Percentiles rank a stretch among this genome's conserved stretches.
Conservation (phyloP, 305 asterid genomes). For the Fraxinus nigra region DNA sequence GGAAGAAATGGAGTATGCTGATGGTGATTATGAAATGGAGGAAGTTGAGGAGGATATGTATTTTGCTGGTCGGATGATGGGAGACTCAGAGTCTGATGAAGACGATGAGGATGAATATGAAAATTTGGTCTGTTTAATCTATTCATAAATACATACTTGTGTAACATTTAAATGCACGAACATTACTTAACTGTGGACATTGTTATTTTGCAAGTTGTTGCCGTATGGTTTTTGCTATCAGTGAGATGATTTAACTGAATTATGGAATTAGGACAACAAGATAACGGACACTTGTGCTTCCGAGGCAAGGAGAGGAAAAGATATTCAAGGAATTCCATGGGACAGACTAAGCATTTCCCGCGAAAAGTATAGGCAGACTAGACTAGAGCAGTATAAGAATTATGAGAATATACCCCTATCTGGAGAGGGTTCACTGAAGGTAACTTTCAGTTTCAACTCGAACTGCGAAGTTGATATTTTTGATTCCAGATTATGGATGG, state of each 20-base stretch:
- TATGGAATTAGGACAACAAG: conserved; percentile 39
- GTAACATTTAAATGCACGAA: neutral
- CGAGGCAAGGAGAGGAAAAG: conserved; percentile 54
- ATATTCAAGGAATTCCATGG: conserved; percentile 71
- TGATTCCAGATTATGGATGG: neutral
- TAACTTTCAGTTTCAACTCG: conserved; percentile 12
- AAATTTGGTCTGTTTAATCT: conserved; percentile 45
- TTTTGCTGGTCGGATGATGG: conserved; percentile 50
- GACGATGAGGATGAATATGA: conserved; percentile 49
- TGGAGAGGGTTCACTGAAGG: conserved; percentile 52
- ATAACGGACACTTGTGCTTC: conserved; percentile 48
- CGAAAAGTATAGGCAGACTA: conserved; percentile 55
- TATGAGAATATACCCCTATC: conserved; percentile 53
- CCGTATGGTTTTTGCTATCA: conserved; percentile 12
- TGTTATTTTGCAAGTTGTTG: neutral
- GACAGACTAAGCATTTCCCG: conserved; percentile 49
- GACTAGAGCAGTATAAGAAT: conserved; percentile 57
- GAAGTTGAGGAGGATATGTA: conserved; percentile 55
- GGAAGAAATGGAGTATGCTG: conserved; percentile 52
- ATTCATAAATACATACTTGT: neutral
- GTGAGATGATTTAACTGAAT: conserved; percentile 28
- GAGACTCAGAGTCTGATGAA: conserved; percentile 54
- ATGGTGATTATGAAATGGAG: conserved; percentile 52
- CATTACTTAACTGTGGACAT: neutral
- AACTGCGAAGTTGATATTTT: neutral